Base-by-base conservation (phyloP, 1,284 basidiomycete genomes). In the Fistulinella cinereoalba region DNA sequence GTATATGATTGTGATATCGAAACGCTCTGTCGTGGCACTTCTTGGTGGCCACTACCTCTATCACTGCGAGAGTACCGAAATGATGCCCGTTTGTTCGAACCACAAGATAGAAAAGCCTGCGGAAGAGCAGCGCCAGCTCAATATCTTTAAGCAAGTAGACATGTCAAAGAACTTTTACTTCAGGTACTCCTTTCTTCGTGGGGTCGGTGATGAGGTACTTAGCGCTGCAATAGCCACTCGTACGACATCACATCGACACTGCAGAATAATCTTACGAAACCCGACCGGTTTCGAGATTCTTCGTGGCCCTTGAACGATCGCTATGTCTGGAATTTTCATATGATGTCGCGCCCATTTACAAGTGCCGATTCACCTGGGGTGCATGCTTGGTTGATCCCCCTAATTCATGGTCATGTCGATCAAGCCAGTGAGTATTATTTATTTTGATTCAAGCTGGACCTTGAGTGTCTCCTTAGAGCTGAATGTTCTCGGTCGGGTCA, bases 121-220 rank as follows among this genome's bases (percentile, higher is more conserved):
- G 0, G 91, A 95, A 60, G 93, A 96, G 61, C 84, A 88, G 53
- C 80, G 88, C 49, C 76, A 94, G 31, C 83, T 97, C 68, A 88
- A 85, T 51, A 83, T 90, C n/a, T 99, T 99, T 74, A 94, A 93
- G 64, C 92, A 96, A 66, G 95, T 99, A 4, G 97, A 99, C 59
- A 81, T 99, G 73, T 89, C 89, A 40, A 98, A 99, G 73, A 98
- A 99, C 70, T 99, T 99, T 66, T 99, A 99, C 72, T 99, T 99
- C 68, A 95, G 92, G 91, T 96, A 56, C 43, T 64, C 10, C 42
- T 33, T 18, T 43, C 28, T 24, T 37, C 21, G 13, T 19, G 9
- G 12, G 3, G 50, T 31, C 38, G 6, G 18, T 6, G 22, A 22
- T 12, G 4, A 22, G 16, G 22, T 27, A 18, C 54, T 52, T 32